These are phyloP conservation scores for Golubevia sp. DNA, from an alignment of 1,284 basidiomycete genomes.

Conservation along the genomic window DNA sequence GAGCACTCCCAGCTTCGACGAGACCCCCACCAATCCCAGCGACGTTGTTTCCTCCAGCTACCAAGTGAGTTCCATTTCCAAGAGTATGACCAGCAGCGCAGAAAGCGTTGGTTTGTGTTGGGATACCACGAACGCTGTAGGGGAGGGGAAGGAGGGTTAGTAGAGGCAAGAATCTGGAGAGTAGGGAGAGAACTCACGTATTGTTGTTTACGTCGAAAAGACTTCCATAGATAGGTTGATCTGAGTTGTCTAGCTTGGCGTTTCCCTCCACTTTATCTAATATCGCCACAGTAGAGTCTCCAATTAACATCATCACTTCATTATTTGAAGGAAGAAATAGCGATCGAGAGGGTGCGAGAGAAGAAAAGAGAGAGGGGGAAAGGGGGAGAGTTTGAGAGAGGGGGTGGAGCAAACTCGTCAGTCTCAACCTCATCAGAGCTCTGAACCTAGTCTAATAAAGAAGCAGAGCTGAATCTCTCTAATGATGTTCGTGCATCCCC, in stretches of 20 bases:
- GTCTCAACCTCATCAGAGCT: no score
- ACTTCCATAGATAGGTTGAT: slow-evolving; percentile 46
- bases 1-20: slow-evolving; percentile 2
- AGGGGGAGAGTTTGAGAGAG: no score
- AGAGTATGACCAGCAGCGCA: slow-evolving; percentile 52
- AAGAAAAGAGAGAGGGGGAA: no score
- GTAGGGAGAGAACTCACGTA: not conserved
- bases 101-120: slow-evolving; percentile 53
- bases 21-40: slow-evolving; percentile 41
- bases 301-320: slow-evolving; percentile 50
- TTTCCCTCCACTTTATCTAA: slow-evolving; percentile 59
- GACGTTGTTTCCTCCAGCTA: slow-evolving; percentile 56
- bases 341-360: no score
- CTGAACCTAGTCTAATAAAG: no score
- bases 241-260: slow-evolving; percentile 16
- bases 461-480: no score
- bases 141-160: no score
- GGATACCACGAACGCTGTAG: slow-evolving; percentile 20
- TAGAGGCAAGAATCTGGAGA: no score
- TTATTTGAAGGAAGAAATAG: no score
- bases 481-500: no score
- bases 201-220: slow-evolving; percentile 40
- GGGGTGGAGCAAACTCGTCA: no score
- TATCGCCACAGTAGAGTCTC: slow-evolving; percentile 51
- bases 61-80: slow-evolving; percentile 55